These are phyloP conservation scores for Penicillium steckii DNA, from an alignment of 495 filamentous ascomycete genomes.

Conservation along the genomic window DNA sequence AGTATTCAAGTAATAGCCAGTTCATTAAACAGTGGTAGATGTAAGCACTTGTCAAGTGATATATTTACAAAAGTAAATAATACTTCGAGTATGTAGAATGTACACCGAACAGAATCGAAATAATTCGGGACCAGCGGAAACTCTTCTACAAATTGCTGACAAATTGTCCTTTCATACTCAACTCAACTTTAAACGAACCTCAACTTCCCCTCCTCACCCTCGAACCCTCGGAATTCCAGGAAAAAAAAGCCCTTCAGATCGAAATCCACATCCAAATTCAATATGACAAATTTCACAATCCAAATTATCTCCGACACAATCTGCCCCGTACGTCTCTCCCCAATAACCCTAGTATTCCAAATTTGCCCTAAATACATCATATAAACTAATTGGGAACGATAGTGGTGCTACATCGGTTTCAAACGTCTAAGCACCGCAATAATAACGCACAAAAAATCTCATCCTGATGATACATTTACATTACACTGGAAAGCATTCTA, in stretches of 20 bases:
- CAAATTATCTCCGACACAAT: conserved; percentile 72
- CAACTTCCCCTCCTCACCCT: neutral
- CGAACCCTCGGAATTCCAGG: neutral
- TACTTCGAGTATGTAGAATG: no score
- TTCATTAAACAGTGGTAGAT: no score
- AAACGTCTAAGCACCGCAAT: conserved; percentile 72
- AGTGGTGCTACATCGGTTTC: conserved; percentile 82
- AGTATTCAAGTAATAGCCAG: no score
- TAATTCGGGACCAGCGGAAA: no score
- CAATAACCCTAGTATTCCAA: neutral
- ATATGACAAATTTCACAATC: conserved; percentile 77
- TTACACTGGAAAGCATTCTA: conserved; percentile 78
- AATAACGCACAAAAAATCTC: conserved; percentile 52
- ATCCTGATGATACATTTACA: conserved; percentile 67
- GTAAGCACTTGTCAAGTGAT: no score
- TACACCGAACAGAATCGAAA: no score
- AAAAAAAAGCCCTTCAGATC: no score
- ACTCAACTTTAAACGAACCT: neutral
- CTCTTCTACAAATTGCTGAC: no score
- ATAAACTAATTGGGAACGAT: conserved; percentile 8
- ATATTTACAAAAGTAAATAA: no score
- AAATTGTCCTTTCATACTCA: neutral
- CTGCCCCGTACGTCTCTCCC: conserved; percentile 59
- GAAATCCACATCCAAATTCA: no score
- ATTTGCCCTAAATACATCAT: neutral